phyloP scores from a whole-genome alignment of 1,284 basidiomycete species.

The Caloboletus firmus region DNA sequence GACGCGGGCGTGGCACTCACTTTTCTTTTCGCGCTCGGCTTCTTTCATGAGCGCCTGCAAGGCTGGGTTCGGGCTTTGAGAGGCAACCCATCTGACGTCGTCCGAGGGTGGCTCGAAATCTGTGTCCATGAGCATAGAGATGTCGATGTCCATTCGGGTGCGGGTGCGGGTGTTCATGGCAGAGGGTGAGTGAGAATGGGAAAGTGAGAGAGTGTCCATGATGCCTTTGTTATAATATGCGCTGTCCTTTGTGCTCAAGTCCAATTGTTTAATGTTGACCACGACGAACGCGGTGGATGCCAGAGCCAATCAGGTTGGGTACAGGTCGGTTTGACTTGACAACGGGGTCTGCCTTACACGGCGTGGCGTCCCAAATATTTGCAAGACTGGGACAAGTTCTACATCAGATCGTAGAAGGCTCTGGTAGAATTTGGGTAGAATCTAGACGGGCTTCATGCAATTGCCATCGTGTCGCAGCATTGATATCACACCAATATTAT shows the following conservation, averaged over 20 bases:
- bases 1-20: slow-evolving; percentile 16
- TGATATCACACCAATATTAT: too few species aligned
- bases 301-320: neutral
- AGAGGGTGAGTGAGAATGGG: neutral
- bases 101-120: slow-evolving; percentile 11
- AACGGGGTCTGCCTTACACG: neutral
- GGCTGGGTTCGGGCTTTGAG: slow-evolving; percentile 27
- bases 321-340: neutral
- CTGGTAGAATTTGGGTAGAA: too few species aligned
- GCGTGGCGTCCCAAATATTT: too few species aligned
- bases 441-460: too few species aligned
- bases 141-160: slow-evolving; percentile 7
- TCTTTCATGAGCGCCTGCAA: slow-evolving; percentile 29
- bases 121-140: slow-evolving; percentile 15
- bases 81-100: slow-evolving; percentile 28
- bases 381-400: too few species aligned
- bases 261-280: neutral
- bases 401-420: too few species aligned
- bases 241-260: neutral
- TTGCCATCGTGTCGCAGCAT: too few species aligned
- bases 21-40: slow-evolving; percentile 23
- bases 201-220: neutral
- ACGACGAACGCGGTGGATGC: neutral
- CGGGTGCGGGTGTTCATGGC: neutral
- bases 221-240: neutral